These are phyloP conservation scores for Ascochyta viciae-villosae DNA, from an alignment of 2,329 filamentous ascomycete species.

Conservation along the genomic window DNA sequence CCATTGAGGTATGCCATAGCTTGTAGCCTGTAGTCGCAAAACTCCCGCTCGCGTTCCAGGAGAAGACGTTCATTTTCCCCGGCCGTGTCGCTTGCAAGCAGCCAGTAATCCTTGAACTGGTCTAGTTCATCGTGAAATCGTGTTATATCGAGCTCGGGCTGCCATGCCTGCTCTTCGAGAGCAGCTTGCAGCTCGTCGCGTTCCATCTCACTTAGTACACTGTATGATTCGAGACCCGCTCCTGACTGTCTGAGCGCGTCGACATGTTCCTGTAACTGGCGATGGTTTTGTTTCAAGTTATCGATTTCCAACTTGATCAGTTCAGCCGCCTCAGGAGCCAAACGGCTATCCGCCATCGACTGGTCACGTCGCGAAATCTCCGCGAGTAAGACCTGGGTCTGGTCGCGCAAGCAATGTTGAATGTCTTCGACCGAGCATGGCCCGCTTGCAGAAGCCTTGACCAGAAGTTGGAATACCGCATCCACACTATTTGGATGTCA, in stretches of 20 bases:
- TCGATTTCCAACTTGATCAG: conserved; percentile 26
- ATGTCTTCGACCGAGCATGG: conserved; percentile 12
- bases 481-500: conserved; percentile 3
- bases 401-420: conserved; percentile 18
- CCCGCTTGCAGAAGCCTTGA: conserved; percentile 1
- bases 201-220: conserved; percentile 25
- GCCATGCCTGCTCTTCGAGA: not conserved
- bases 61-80: conserved; percentile 13
- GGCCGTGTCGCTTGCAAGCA: conserved; percentile 1
- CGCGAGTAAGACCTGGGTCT: conserved; percentile 23
- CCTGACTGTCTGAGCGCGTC: conserved; percentile 18
- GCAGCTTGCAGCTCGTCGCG: conserved; percentile 17
- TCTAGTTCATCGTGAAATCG: conserved; percentile 23
- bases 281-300: conserved; percentile 20
- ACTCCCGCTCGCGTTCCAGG: conserved; percentile 10
- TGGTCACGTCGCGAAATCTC: conserved; percentile 33
- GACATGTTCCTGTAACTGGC: conserved; percentile 21
- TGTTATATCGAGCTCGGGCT: conserved; percentile 15
- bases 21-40: conserved; percentile 2
- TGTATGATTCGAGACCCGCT: conserved; percentile 13
- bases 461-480: conserved; percentile 20
- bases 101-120: conserved; percentile 18
- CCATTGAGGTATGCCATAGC: conserved; percentile 10
- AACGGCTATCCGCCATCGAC: conserved; percentile 20
- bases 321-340: conserved; percentile 21